These are phyloP conservation scores for Kwoniella bestiolae DNA, from an alignment of 768 basidiomycete genomes.

Conservation along the genomic window DNA sequence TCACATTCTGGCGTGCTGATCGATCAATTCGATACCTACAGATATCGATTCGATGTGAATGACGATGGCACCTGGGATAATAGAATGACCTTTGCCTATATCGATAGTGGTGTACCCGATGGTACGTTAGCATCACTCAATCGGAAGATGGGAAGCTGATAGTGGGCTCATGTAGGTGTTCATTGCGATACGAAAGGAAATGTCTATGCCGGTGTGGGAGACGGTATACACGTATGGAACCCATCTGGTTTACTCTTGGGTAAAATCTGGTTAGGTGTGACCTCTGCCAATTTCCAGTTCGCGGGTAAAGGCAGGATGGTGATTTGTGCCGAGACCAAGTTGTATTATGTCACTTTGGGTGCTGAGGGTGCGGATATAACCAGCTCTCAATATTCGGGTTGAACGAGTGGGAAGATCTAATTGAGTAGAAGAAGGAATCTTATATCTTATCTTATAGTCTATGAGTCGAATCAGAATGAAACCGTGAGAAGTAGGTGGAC, in stretches of 20 bases:
- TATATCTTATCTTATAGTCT: not conserved
- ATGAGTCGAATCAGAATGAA: not conserved
- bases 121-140: constrained; percentile 38
- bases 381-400: constrained; percentile 21
- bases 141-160: too few relatives aligned
- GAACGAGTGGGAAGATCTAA: not conserved
- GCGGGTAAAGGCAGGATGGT: constrained; percentile 50
- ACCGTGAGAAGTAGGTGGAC: not conserved
- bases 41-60: constrained; percentile 52
- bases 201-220: constrained; percentile 49
- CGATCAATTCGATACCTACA: constrained; percentile 8
- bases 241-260: constrained; percentile 51
- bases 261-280: constrained; percentile 50
- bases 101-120: constrained; percentile 39
- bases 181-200: constrained; percentile 51
- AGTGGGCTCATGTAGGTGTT: constrained; percentile 27
- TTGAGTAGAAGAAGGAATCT: not conserved
- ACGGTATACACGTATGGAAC: constrained; percentile 52
- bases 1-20: too few relatives aligned
- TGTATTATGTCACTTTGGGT: constrained; percentile 41
- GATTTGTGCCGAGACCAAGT: constrained; percentile 48
- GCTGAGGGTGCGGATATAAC: constrained; percentile 44
- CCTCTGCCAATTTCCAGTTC: constrained; percentile 53
- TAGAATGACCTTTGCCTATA: constrained; percentile 49
- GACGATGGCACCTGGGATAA: constrained; percentile 42